These are phyloP conservation scores for Fraxinus latifolia DNA, from an alignment of 305 asterid genomes.

Conservation along the genomic window DNA sequence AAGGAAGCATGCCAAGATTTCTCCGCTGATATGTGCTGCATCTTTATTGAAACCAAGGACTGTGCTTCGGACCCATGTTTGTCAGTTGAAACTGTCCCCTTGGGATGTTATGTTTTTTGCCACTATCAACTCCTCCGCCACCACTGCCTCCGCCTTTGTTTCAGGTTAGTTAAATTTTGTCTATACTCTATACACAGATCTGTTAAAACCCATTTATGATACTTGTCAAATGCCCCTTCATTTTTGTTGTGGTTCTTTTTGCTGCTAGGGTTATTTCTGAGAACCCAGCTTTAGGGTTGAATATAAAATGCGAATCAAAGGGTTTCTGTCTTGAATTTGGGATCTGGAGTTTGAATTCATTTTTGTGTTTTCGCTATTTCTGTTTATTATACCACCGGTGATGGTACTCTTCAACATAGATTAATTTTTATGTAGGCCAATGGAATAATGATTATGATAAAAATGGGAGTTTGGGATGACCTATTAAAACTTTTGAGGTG, in stretches of 20 bases:
- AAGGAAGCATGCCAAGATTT: too few species aligned
- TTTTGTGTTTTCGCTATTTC: conserved; percentile 16
- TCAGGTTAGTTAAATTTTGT: conserved; percentile 33
- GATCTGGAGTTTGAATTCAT: conserved; percentile 14
- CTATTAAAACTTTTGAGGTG: conserved; percentile 28
- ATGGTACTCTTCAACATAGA: conserved; percentile 21
- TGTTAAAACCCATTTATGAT: conserved; percentile 12
- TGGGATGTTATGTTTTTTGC: conserved; percentile 58
- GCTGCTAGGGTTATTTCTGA: conserved; percentile 41
- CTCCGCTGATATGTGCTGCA: too few species aligned
- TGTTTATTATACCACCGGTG: conserved; percentile 21
- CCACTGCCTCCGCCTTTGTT: conserved; percentile 23
- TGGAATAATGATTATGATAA: conserved; percentile 21
- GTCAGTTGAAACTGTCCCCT: conserved; percentile 59
- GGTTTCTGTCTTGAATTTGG: conserved; percentile 25
- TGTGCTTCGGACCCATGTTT: conserved; percentile 26
- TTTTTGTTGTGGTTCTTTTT: conserved; percentile 23
- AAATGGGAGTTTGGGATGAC: conserved; percentile 39
- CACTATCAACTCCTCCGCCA: conserved; percentile 32
- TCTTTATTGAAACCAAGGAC: neutral
- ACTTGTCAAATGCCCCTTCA: conserved; percentile 16
- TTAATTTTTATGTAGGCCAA: conserved; percentile 37
- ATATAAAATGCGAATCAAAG: conserved; percentile 26
- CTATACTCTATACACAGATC: conserved; percentile 25
- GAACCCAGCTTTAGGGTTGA: conserved; percentile 46